These are phyloP conservation scores for Erythrobasidium hasegawianum DNA, from an alignment of 1,284 basidiomycete genomes.

Conservation along the genomic window DNA sequence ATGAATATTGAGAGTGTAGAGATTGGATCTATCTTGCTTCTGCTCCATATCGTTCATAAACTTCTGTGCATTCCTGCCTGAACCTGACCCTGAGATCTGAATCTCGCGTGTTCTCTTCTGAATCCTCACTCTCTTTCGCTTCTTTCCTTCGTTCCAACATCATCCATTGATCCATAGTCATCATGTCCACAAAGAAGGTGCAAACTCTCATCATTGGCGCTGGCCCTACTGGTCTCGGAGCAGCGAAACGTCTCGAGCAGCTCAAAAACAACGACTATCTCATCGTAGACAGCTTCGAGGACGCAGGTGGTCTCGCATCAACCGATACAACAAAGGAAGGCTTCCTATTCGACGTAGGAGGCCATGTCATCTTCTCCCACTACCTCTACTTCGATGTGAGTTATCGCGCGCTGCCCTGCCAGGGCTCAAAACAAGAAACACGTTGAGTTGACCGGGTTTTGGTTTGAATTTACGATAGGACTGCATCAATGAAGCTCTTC, in stretches of 20 bases:
- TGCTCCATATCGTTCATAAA: too few species aligned
- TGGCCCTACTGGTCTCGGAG: slow-evolving; percentile 54
- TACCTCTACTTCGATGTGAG: slow-evolving; percentile 47
- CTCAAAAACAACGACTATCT: slow-evolving; percentile 52
- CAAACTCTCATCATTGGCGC: slow-evolving; percentile 51
- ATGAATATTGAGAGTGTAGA: too few species aligned
- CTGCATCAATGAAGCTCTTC: slow-evolving; percentile 53
- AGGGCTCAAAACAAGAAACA: too few species aligned
- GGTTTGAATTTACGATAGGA: slow-evolving; percentile 55
- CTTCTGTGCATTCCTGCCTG: too few species aligned
- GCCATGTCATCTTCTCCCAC: slow-evolving; percentile 58
- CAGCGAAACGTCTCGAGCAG: slow-evolving; percentile 55
- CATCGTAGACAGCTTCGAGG: slow-evolving; percentile 52
- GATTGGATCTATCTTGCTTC: too few species aligned
- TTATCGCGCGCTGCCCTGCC: too few species aligned
- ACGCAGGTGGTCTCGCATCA: slow-evolving; percentile 55
- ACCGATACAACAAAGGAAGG: slow-evolving; percentile 55
- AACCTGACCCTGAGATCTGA: too few species aligned
- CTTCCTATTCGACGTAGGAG: slow-evolving; percentile 48
- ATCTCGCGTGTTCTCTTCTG: too few species aligned
- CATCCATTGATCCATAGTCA: neutral
- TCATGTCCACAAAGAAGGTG: slow-evolving; percentile 37
- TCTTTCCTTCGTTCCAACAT: slow-evolving; percentile 1
- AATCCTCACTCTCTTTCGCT: too few species aligned
- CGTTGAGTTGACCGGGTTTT: neutral